Conservation (phyloP, 1,284 basidiomycete species). For the Leccinum pseudoinsigne region DNA sequence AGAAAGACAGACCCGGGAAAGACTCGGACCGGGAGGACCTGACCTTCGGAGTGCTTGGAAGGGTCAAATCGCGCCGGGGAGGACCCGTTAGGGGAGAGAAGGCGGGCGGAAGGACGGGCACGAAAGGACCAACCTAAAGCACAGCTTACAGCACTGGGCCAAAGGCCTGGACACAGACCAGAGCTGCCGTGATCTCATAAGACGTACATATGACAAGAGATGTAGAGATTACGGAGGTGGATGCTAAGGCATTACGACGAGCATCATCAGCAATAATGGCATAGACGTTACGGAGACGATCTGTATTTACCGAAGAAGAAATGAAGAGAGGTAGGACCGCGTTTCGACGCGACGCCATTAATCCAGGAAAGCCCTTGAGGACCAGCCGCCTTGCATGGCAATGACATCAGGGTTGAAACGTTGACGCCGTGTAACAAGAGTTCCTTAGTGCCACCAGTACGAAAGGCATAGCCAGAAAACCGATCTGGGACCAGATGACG, state of each 20-base stretch:
- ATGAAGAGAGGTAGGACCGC: neutral
- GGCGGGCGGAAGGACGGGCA: no score
- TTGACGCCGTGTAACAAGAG: neutral
- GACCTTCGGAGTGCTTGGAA: no score
- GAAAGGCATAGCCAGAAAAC: neutral
- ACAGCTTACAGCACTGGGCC: neutral
- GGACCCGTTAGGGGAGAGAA: no score
- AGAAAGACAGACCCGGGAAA: no score
- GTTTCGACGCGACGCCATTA: slow-evolving; percentile 4
- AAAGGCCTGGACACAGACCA: neutral
- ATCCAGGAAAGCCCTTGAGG: slow-evolving; percentile 5
- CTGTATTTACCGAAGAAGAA: neutral
- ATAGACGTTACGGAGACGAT: neutral
- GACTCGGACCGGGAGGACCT: no score
- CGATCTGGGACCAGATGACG: neutral
- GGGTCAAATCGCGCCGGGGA: no score
- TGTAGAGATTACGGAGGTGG: neutral
- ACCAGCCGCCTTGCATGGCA: neutral
- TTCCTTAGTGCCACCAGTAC: neutral
- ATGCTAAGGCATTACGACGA: neutral
- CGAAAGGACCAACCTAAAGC: neutral
- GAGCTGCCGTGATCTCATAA: neutral
- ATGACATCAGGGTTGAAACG: slow-evolving; percentile 9
- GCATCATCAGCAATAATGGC: neutral
- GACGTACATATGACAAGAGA: neutral